Evolutionary conservation across 306 rosid genomes (phyloP).

Genomic region (Macrotyloma uniflorum): DNA sequence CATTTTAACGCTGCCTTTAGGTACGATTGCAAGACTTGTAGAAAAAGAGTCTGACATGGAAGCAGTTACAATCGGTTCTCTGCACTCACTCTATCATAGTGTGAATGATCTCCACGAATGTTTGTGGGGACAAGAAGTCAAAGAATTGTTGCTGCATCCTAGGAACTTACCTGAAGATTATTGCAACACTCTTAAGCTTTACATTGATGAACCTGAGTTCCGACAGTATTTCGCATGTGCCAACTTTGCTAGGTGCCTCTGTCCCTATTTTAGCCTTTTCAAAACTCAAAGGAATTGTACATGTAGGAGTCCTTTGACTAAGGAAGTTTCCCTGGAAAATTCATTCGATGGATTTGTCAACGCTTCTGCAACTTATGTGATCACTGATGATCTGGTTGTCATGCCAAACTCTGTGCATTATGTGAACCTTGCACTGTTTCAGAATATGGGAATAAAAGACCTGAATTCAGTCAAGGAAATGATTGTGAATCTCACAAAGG

Average conservation of each 20-base stretch:
- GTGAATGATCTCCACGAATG: background rate
- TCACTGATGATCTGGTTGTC: background rate
- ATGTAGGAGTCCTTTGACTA: background rate
- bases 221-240: background rate
- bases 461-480: background rate
- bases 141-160: background rate
- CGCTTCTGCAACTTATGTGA: background rate
- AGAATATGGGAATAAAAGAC: background rate
- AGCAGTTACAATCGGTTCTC: background rate
- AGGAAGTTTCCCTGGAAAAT: background rate
- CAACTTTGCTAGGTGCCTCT: background rate
- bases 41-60: background rate
- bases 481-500: background rate
- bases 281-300: background rate
- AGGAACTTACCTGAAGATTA: background rate
- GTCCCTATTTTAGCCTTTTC: background rate
- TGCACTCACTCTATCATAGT: background rate
- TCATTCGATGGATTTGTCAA: background rate
- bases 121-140: background rate
- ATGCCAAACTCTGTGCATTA: background rate
- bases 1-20: background rate
- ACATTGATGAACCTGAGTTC: background rate
- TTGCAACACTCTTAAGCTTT: background rate
- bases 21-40: background rate
- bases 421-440: background rate